Conservation (phyloP, 495 filamentous ascomycete genomes). For the Talaromyces liani region DNA sequence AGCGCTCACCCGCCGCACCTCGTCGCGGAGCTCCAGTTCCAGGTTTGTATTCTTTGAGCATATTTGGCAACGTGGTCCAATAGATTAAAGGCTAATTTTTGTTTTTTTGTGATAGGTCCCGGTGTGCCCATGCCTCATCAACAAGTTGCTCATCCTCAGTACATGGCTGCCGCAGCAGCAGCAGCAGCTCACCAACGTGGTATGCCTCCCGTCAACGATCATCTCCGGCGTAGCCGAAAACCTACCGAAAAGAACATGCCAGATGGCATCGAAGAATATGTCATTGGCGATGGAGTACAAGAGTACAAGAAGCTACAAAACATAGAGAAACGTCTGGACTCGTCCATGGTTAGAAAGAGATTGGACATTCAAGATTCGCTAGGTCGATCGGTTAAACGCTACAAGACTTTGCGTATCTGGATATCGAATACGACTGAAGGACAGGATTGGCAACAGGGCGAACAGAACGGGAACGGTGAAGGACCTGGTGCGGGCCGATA, state of each 20-base stretch:
- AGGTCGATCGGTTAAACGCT: conserved; percentile 70
- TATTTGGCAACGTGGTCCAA: conserved; percentile 12
- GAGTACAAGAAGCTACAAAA: conserved; percentile 80
- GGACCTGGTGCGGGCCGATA: conserved; percentile 54
- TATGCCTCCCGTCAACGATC: conserved; percentile 37
- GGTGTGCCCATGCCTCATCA: conserved; percentile 33
- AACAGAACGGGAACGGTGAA: conserved; percentile 18
- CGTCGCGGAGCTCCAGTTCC: conserved; percentile 33
- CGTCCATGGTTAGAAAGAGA: conserved; percentile 89
- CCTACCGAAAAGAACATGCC: conserved; percentile 94
- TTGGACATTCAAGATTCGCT: conserved; percentile 83
- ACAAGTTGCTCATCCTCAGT: conserved; percentile 33
- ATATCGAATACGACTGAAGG: conserved; percentile 92
- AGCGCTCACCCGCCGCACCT: conserved; percentile 40
- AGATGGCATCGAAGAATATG: conserved; percentile 72
- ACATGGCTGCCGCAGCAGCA: conserved; percentile 21
- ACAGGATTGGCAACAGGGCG: conserved; percentile 80
- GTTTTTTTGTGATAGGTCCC: conserved; percentile 16
- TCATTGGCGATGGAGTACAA: conserved; percentile 73
- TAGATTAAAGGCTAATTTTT: conserved; percentile 1
- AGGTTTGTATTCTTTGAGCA: conserved; percentile 16
- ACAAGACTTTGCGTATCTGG: conserved; percentile 85
- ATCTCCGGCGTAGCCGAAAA: conserved; percentile 71
- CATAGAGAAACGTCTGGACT: conserved; percentile 81
- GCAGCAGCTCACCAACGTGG: conserved; percentile 22